Base-by-base conservation (phyloP, 306 rosid genomes). In the Prunus salicina region DNA sequence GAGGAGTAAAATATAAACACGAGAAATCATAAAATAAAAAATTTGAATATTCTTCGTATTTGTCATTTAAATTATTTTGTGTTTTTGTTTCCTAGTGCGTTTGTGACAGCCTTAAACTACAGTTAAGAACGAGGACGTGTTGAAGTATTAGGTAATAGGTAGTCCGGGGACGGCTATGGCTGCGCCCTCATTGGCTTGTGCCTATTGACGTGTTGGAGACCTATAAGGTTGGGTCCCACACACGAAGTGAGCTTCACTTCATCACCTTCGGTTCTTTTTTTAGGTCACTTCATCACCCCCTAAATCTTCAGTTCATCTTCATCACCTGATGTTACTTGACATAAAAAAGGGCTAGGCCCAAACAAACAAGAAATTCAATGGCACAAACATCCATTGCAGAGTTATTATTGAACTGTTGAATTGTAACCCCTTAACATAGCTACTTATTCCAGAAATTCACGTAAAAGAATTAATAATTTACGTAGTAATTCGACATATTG, bases 391-490 rank as follows among this genome's bases (percentile, higher is more conserved):
- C 2, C 9, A 6, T 1, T 38, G 9, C 9, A 38, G 0, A 38
- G 43, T 38, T 38, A 38, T 38, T 38, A 38, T 38, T 38, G 9
- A 38, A 38, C 2, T 38, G 43, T 38, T 38, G 2, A 8, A 38
- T 7, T 34, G 41, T 34, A 34, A 5, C 0, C 2, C 0, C 8
- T 34, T 0, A 5, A 34, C 0, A 34, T 34, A 34, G 2, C 2
- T 0, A 0, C 41, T 34, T 8, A 6, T 34, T 34, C 5, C 41
- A 5, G 8, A 34, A 6, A 8, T 34, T 34, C 8, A 0, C 2
- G 8, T 34, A 34, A 34, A 34, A 0, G 2, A 38, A 38, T 38
- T 38, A 38, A 38, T 38, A 0, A 38, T 38, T 38, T 38, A 38
- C 7, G 8, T 38, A 38, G 9, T 38, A 38, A 6, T 6, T 38